Base-by-base conservation (phyloP, 208 protist species). In the Zelonia costaricensis region DNA sequence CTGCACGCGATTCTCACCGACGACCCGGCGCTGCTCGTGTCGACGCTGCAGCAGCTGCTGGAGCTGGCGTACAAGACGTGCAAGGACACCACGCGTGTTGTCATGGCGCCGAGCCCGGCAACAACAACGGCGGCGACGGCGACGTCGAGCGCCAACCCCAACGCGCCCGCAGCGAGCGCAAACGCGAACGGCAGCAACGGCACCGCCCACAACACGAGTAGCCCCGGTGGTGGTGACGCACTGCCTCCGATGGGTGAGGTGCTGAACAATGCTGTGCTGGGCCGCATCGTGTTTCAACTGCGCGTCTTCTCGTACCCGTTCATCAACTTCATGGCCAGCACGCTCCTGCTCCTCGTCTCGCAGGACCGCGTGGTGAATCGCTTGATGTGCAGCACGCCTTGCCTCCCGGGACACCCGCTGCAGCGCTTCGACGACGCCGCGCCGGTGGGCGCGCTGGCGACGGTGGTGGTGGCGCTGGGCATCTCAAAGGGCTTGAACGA, bases 261-360 rank as follows among this genome's bases (percentile, higher is more conserved):
- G 16, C 33, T 76, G 40, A 59, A 66, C 22, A 47, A 39, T 10
- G 71, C 65, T 20, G 72, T 60, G 28, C 47, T 90, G 48, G 49
- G 53, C 13, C 23, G 59, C 4, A 58, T 91, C n/a, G 54, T 83
- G 44, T 49, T 53, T 27, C 67, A 80, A 12, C 65, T 79, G n/a
- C 48, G 67, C 28, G 45, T 55, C 25, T 90, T 91, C 66, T 74
- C 83, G 7, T 88, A 88, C 65, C 81, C 84, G 5, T 92, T 92
- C 51, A 81, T 91, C 49, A 79, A 76, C 54, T 92, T 89, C 56
- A 91, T 94, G 80, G 78, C 78, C 18, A 80, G 76, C 62, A 92
- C 85, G 18, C 52, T 94, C n/a, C 46, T 94, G 33, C 55, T 94
- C 43, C 68, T 94, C 23, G 48, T 86, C 23, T 92, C 88, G 16